A percentile compares a stretch with the other conserved stretches of the same genome.
Conservation (phyloP, 2,329 filamentous ascomycete species). For the Claviceps sp. region DNA sequence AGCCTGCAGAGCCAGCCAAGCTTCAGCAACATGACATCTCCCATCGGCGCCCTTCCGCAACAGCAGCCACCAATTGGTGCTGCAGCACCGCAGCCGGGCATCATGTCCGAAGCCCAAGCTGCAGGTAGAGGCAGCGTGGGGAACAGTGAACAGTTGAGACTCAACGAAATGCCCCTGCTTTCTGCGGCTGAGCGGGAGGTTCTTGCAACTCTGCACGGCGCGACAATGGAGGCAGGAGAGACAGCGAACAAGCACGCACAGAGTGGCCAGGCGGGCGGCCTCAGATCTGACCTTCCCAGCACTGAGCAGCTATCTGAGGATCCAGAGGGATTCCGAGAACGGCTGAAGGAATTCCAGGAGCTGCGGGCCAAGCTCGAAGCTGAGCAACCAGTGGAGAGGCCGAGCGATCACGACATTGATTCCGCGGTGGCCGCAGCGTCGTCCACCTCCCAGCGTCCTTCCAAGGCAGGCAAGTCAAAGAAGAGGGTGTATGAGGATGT, state of each 20-base stretch:
- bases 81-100: constrained; percentile 21
- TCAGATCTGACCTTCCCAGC: constrained; percentile 35
- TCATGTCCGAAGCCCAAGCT: constrained; percentile 54
- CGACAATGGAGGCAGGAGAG: neutral
- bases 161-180: constrained; percentile 63
- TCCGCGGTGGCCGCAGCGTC: neutral
- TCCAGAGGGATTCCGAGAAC: constrained; percentile 49
- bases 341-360: constrained; percentile 72
- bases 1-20: constrained; percentile 95
- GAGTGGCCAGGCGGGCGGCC: constrained; percentile 19
- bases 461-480: constrained; percentile 12
- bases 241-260: constrained; percentile 4
- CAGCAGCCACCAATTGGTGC: constrained; percentile 33
- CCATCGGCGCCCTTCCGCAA: constrained; percentile 42
- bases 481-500: constrained; percentile 21
- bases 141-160: constrained; percentile 42
- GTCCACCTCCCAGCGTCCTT: constrained; percentile 3
- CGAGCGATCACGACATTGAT: neutral
- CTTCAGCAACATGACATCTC: constrained; percentile 89
- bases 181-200: constrained; percentile 39
- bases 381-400: constrained; percentile 21
- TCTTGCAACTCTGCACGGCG: constrained; percentile 25
- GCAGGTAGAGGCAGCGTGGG: constrained; percentile 14
- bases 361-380: constrained; percentile 61
- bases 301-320: constrained; percentile 39